These are phyloP conservation scores for Nidularia sp. DNA, from an alignment of 768 basidiomycete species.

Conservation along the genomic window DNA sequence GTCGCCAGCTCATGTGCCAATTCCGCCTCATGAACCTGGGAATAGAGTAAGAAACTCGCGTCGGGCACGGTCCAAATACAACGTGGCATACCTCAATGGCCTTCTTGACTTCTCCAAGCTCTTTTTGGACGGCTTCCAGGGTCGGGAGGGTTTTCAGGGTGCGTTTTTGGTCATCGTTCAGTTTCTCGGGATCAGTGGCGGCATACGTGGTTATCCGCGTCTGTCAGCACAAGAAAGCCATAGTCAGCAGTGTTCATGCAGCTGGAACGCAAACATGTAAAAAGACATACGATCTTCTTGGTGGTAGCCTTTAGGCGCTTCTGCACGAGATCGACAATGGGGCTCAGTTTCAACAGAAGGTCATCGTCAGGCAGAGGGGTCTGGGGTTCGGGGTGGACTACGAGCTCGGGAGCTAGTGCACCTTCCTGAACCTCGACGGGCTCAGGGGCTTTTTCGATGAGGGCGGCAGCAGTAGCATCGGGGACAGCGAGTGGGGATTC, in stretches of 20 bases:
- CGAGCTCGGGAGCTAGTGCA: conserved; percentile 39
- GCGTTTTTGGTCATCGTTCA: conserved; percentile 87
- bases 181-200: conserved; percentile 58
- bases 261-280: not conserved
- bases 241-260: not conserved
- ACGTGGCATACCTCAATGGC: conserved; percentile 64
- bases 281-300: conserved; percentile 75
- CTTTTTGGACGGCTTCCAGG: conserved; percentile 77
- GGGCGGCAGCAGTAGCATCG: conserved; percentile 40
- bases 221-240: conserved; percentile 32
- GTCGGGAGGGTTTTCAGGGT: conserved; percentile 67
- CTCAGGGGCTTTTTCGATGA: conserved; percentile 48
- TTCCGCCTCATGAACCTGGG: conserved; percentile 63
- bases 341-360: conserved; percentile 47
- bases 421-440: conserved; percentile 42
- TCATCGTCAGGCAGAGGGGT: conserved; percentile 42
- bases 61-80: not conserved
- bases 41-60: conserved; percentile 5
- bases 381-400: conserved; percentile 36
- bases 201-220: conserved; percentile 71
- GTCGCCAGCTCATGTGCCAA: conserved; percentile 47
- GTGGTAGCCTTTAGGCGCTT: conserved; percentile 74
- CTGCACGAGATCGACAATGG: conserved; percentile 72
- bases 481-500: conserved; percentile 45
- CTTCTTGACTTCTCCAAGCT: conserved; percentile 81